Percentiles rank a stretch among this genome's conserved stretches.
phyloP scores from a whole-genome alignment of 345 rosid species.

The Abelmoschus esculentus region DNA sequence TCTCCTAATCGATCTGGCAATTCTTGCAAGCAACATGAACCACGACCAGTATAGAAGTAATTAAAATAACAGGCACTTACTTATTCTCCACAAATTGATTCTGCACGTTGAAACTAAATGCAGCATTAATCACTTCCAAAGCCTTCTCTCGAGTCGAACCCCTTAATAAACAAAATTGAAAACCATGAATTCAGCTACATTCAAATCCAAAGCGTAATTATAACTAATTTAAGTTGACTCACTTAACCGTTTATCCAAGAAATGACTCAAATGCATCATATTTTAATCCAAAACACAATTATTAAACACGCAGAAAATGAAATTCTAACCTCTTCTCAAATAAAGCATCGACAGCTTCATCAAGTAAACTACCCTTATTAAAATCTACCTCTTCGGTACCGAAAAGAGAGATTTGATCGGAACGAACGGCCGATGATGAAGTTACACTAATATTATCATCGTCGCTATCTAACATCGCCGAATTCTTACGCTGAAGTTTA shows the following conservation, averaged over 20 bases:
- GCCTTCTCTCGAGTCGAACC: constrained; percentile 69
- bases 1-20: too few species aligned
- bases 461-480: constrained; percentile 55
- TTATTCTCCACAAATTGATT: too few species aligned
- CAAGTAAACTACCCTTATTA: constrained; percentile 53
- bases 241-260: background rate
- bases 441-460: constrained; percentile 73
- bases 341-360: constrained; percentile 75
- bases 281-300: background rate
- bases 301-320: background rate
- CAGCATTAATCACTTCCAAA: constrained; percentile 38
- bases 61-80: too few species aligned
- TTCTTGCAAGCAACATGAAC: too few species aligned
- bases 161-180: constrained; percentile 30
- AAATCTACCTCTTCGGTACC: constrained; percentile 53
- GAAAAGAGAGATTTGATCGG: constrained; percentile 42
- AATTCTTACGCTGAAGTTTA: constrained; percentile 43
- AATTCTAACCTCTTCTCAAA: constrained; percentile 61
- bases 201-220: background rate
- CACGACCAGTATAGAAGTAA: too few species aligned
- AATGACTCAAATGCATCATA: background rate
- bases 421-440: constrained; percentile 57
- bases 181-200: background rate
- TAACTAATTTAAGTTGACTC: too few species aligned
- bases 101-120: constrained; percentile 39